phyloP scores from a whole-genome alignment of 2,329 filamentous ascomycete genomes.

The Blastomyces parvus region DNA sequence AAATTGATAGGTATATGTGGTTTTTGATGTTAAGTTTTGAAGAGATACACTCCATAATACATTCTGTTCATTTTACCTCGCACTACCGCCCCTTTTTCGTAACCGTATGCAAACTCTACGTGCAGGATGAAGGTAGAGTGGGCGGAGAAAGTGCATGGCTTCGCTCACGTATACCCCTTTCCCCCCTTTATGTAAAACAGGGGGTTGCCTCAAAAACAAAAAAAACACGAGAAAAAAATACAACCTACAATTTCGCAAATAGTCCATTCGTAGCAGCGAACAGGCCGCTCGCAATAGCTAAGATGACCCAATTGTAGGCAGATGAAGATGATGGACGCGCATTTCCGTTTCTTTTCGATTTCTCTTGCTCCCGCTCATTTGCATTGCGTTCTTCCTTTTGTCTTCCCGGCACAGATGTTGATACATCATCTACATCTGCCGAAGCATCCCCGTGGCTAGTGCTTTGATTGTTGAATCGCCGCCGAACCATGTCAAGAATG shows the following conservation, averaged over 20 bases:
- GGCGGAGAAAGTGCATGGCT: not conserved
- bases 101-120: not conserved
- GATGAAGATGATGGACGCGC: not conserved
- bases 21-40: not conserved
- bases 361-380: not conserved
- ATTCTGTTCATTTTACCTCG: not conserved
- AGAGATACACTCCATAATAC: not conserved
- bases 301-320: slow-evolving; percentile 39
- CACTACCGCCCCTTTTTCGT: not conserved
- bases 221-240: not conserved
- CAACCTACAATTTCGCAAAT: slow-evolving; percentile 53
- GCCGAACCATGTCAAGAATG: not conserved
- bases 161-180: no score
- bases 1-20: not conserved
- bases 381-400: not conserved
- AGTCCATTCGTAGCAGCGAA: slow-evolving; percentile 57
- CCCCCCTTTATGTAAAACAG: no score
- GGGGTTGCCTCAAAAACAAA: not conserved
- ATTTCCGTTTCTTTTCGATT: not conserved
- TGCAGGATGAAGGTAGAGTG: not conserved
- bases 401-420: not conserved
- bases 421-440: not conserved
- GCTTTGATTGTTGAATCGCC: not conserved
- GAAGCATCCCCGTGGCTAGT: not conserved
- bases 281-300: slow-evolving; percentile 51